These are phyloP conservation scores for Exophiala calicioides DNA, from an alignment of 2,329 filamentous ascomycete species.

Conservation along the genomic window DNA sequence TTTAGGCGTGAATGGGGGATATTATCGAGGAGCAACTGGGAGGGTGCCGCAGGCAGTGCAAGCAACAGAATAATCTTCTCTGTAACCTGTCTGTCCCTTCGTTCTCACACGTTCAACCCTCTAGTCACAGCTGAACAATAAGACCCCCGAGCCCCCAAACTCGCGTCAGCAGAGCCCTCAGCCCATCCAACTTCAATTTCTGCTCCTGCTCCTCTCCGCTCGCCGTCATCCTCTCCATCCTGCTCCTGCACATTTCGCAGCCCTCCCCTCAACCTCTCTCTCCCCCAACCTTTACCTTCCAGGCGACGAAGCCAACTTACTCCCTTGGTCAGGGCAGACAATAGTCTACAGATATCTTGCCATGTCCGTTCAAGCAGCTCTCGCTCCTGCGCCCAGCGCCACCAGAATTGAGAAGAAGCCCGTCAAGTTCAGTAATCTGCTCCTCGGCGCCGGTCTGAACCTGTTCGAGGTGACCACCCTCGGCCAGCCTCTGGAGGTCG, in stretches of 20 bases:
- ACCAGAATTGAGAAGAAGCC: constrained; percentile 91
- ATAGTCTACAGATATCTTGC: constrained; percentile 54
- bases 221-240: no score
- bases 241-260: not conserved
- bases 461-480: constrained; percentile 82
- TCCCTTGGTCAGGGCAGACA: constrained; percentile 98
- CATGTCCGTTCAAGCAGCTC: constrained; percentile 58
- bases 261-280: constrained; percentile 1
- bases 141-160: not conserved
- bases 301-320: constrained; percentile 54
- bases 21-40: constrained; percentile 6
- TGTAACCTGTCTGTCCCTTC: no score
- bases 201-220: constrained; percentile 2
- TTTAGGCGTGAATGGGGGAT: constrained; percentile 16
- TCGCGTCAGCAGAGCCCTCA: no score
- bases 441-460: constrained; percentile 91
- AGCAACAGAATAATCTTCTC: no score
- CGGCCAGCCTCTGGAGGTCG: constrained; percentile 88
- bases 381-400: constrained; percentile 28
- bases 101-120: no score
- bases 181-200: no score
- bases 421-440: constrained; percentile 98
- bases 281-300: constrained; percentile 7
- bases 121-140: not conserved
- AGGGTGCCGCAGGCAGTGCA: no score